Conservation (phyloP, 306 rosid species). For the Glycine latifolia region DNA sequence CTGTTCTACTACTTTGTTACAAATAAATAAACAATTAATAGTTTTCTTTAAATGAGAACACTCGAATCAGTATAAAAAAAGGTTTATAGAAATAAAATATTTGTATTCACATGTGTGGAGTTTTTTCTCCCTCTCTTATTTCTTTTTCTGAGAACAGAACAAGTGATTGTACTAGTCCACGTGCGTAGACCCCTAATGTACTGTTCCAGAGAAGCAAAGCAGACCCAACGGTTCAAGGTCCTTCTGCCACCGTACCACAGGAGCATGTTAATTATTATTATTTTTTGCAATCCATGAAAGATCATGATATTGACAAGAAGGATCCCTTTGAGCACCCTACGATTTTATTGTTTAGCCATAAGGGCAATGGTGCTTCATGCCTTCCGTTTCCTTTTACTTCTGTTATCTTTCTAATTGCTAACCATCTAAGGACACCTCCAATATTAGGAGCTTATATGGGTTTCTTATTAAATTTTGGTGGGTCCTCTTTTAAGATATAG, state of each 20-base stretch:
- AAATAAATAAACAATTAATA: too few relatives aligned
- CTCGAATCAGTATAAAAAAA: neutral
- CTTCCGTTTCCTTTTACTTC: neutral
- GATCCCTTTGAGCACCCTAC: conserved; percentile 2
- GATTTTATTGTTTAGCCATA: conserved; percentile 13
- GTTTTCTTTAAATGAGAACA: neutral
- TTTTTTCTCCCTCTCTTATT: conserved; percentile 5
- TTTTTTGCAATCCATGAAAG: conserved; percentile 9
- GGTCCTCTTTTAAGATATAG: too few relatives aligned
- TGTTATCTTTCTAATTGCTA: conserved; percentile 32
- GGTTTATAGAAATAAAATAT: neutral
- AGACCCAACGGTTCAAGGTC: conserved; percentile 77
- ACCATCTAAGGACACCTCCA: too few relatives aligned
- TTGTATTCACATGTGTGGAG: neutral
- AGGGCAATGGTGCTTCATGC: conserved; percentile 24
- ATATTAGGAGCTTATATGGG: too few relatives aligned
- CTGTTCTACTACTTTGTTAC: too few relatives aligned
- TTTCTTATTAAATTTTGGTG: too few relatives aligned
- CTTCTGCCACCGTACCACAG: conserved; percentile 59
- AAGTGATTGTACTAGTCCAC: conserved; percentile 70
- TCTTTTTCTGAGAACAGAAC: conserved; percentile 43
- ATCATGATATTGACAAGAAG: conserved; percentile 31
- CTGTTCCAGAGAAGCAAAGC: conserved; percentile 71
- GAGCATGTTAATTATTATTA: conserved; percentile 44
- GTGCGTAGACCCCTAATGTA: conserved; percentile 74